phyloP scores from a whole-genome alignment of 2,329 filamentous ascomycete genomes.

The Sporothrix euskadiensis region DNA sequence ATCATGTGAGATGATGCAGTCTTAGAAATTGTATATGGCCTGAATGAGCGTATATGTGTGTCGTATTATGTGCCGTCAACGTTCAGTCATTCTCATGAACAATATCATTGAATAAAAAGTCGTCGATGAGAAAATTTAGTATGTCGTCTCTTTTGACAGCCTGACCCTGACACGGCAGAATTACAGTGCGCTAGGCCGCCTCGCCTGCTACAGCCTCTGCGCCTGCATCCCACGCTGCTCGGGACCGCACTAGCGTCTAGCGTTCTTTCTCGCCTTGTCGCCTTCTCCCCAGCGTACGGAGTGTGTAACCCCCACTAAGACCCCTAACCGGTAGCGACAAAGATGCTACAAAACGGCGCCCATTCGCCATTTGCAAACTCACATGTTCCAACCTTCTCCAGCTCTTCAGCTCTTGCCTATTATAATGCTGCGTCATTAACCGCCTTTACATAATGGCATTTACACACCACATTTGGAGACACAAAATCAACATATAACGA shows the following conservation, averaged over 20 bases:
- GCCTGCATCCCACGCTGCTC: not conserved
- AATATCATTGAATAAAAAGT: not conserved
- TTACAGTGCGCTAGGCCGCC: not conserved
- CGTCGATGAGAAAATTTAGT: conserved; percentile 9
- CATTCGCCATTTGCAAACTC: not conserved
- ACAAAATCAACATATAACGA: not conserved
- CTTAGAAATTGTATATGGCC: not conserved
- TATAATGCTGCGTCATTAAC: not conserved
- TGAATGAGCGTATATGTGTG: too few species aligned
- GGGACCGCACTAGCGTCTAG: not conserved
- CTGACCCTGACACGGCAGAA: not conserved
- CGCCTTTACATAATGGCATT: conserved; percentile 11
- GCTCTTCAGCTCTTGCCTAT: not conserved
- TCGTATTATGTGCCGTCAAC: not conserved
- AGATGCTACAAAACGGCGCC: not conserved
- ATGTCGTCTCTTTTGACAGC: not conserved
- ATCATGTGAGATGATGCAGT: not conserved
- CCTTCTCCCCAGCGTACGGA: not conserved
- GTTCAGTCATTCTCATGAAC: too few species aligned
- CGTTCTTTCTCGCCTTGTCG: too few species aligned
- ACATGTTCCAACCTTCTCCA: not conserved
- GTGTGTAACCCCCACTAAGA: conserved; percentile 10
- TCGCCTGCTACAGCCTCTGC: not conserved
- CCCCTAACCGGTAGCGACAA: not conserved
- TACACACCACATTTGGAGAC: not conserved